phyloP scores from a whole-genome alignment of 1,284 basidiomycete genomes.

The Macrocybe sp. region DNA sequence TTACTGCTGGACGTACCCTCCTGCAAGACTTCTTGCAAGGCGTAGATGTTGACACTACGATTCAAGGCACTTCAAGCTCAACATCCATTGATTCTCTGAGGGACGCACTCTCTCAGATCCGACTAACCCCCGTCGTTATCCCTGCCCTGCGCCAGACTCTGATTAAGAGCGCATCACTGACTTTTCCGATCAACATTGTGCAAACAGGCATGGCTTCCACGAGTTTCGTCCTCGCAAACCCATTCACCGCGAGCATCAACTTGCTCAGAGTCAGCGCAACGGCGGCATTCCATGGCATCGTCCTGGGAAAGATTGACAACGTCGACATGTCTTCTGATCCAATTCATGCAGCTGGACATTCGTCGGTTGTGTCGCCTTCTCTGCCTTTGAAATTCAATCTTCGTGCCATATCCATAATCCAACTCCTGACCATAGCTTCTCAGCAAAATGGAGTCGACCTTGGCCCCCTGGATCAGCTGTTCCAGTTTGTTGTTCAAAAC shows the following conservation, averaged over 20 bases:
- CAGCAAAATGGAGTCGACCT: conserved; percentile 54
- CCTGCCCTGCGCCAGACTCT: conserved; percentile 65
- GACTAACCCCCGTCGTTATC: conserved; percentile 57
- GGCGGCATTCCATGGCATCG: conserved; percentile 50
- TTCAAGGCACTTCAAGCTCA: conserved; percentile 53
- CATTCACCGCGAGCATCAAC: conserved; percentile 76
- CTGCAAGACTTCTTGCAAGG: conserved; percentile 74
- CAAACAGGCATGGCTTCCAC: conserved; percentile 52
- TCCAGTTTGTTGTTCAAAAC: conserved; percentile 52
- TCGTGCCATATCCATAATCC: conserved; percentile 58
- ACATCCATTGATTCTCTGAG: conserved; percentile 66
- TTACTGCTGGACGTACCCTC: conserved; percentile 51
- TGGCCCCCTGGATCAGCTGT: conserved; percentile 57
- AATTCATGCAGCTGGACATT: conserved; percentile 59
- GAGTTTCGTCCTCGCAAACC: conserved; percentile 59
- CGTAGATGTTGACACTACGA: conserved; percentile 51
- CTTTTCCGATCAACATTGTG: conserved; percentile 56
- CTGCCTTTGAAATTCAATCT: conserved; percentile 66
- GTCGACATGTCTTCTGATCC: conserved; percentile 49
- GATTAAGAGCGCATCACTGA: conserved; percentile 49
- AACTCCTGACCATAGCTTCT: conserved; percentile 51
- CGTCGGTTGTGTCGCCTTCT: conserved; percentile 51
- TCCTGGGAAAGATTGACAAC: conserved; percentile 54
- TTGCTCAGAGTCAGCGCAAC: conserved; percentile 53
- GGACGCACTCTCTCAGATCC: conserved; percentile 59